phyloP scores from a whole-genome alignment of 2,329 filamentous ascomycete species.

The Sarocladium kiliense region DNA sequence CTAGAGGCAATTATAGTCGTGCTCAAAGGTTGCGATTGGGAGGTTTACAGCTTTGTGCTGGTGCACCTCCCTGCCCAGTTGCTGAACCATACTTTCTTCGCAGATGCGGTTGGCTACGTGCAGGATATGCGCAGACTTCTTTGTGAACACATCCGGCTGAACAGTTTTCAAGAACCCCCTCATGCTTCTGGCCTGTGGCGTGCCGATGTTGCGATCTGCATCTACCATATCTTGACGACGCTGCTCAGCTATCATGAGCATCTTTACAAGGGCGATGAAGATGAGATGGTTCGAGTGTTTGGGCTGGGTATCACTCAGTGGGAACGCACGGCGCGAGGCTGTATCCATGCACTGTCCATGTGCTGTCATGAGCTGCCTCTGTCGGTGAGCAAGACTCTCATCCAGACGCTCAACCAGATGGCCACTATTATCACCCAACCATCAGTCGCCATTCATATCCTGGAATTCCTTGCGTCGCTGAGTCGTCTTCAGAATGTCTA shows the following conservation, averaged over 20 bases:
- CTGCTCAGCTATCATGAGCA: slow-evolving; percentile 85
- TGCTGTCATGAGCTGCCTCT: slow-evolving; percentile 92
- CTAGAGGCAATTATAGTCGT: slow-evolving; percentile 71
- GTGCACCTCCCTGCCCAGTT: slow-evolving; percentile 83
- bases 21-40: slow-evolving; percentile 78
- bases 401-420: slow-evolving; percentile 87
- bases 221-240: slow-evolving; percentile 83
- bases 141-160: slow-evolving; percentile 76
- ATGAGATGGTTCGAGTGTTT: slow-evolving; percentile 84
- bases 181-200: slow-evolving; percentile 73
- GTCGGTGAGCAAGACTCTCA: slow-evolving; percentile 79
- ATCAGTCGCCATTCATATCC: slow-evolving; percentile 85
- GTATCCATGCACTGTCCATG: slow-evolving; percentile 90
- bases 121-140: slow-evolving; percentile 69
- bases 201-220: slow-evolving; percentile 80
- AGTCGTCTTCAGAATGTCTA: slow-evolving; percentile 81
- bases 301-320: slow-evolving; percentile 77
- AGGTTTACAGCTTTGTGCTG: slow-evolving; percentile 85
- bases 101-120: slow-evolving; percentile 66
- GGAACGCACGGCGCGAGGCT: slow-evolving; percentile 84
- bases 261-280: slow-evolving; percentile 79
- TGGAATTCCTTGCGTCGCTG: slow-evolving; percentile 90
- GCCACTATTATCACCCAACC: slow-evolving; percentile 92
- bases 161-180: slow-evolving; percentile 77
- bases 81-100: slow-evolving; percentile 83